A percentile compares a stretch with the other conserved stretches of the same genome.
phyloP scores from a whole-genome alignment of 1,139 yeast species.

The Scheffersomyces titani region DNA sequence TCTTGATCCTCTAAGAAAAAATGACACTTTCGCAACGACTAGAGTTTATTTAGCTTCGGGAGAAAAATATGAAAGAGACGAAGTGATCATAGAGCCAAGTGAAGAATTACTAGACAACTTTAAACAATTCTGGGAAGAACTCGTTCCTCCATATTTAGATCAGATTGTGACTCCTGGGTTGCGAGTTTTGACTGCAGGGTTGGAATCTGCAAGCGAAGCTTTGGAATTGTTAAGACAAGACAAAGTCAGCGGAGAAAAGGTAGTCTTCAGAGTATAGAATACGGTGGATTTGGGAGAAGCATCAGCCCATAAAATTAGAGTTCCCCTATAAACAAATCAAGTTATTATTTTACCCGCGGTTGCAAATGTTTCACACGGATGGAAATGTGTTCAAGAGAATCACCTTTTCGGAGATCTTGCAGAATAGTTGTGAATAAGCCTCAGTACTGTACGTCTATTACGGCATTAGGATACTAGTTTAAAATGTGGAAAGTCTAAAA shows the following conservation, averaged over 20 bases:
- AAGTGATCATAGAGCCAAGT: conserved; percentile 20
- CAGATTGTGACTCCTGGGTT: conserved; percentile 22
- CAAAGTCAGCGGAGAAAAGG: conserved; percentile 28
- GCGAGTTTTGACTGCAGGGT: conserved; percentile 27
- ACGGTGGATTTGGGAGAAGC: background rate
- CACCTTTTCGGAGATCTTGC: background rate
- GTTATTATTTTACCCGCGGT: background rate
- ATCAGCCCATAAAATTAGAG: background rate
- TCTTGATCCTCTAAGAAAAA: conserved; percentile 11
- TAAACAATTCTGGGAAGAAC: conserved; percentile 22
- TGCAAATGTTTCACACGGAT: background rate
- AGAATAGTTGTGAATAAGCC: background rate
- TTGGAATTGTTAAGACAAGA: conserved; percentile 23
- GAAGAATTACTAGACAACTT: conserved; percentile 19
- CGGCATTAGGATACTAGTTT: background rate
- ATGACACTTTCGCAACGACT: conserved; percentile 28
- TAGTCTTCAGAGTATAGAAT: conserved; percentile 20
- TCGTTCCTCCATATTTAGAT: conserved; percentile 19
- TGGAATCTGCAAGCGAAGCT: conserved; percentile 29
- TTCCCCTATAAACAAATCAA: background rate
- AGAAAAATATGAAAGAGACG: conserved; percentile 8
- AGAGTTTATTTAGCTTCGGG: conserved; percentile 41
- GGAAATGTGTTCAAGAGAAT: background rate
- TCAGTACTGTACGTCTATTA: background rate
- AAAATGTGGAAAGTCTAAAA: background rate